phyloP scores from a whole-genome alignment of 1,284 basidiomycete genomes.

The Vanrija sp. region DNA sequence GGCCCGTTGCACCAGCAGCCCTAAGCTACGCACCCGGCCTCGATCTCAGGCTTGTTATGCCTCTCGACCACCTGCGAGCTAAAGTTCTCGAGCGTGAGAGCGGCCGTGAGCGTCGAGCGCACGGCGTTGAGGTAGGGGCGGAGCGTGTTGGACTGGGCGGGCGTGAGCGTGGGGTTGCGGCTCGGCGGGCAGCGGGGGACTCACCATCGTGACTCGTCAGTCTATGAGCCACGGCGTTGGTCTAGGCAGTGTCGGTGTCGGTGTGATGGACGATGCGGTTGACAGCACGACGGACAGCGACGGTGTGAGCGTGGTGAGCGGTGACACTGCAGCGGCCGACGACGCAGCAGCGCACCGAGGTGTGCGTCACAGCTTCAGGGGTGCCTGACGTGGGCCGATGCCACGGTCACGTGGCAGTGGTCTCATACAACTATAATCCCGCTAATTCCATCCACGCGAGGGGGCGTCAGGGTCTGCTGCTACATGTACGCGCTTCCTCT shows the following conservation, averaged over 20 bases:
- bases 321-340: neutral
- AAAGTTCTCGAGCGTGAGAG: slow-evolving; percentile 95
- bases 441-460: too few relatives aligned
- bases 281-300: neutral
- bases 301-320: neutral
- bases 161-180: neutral
- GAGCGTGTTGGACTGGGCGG: slow-evolving; percentile 59
- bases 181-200: too few relatives aligned
- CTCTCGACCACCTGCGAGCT: slow-evolving; percentile 94
- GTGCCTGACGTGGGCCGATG: too few relatives aligned
- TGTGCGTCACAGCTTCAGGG: slow-evolving; percentile 1
- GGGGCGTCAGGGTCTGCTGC: too few relatives aligned
- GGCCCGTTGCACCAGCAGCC: neutral
- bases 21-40: slow-evolving; percentile 61
- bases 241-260: neutral
- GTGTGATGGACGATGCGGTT: neutral
- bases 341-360: neutral
- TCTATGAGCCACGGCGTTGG: too few relatives aligned
- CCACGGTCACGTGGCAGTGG: too few relatives aligned
- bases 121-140: slow-evolving; percentile 96
- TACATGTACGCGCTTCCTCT: too few relatives aligned
- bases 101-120: slow-evolving; percentile 91
- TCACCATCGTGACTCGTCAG: too few relatives aligned
- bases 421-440: too few relatives aligned
- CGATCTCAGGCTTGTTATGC: slow-evolving; percentile 94